phyloP scores from a whole-genome alignment of 805 yeast genomes.

The Millerozyma acaciae region DNA sequence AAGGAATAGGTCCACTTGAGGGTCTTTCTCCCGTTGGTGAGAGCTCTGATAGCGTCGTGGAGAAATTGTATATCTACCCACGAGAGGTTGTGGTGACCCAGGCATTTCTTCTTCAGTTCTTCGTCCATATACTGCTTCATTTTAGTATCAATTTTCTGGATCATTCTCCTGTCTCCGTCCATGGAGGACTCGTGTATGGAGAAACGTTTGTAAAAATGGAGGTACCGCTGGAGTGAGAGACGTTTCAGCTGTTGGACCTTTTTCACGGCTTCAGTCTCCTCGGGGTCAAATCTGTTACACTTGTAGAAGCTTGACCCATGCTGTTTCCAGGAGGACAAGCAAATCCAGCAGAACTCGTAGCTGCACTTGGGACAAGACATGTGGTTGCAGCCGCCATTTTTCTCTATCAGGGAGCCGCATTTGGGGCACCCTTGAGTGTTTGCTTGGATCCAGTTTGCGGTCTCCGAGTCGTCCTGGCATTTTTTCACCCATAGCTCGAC shows the following conservation, averaged over 20 bases:
- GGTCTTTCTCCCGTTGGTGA: conserved; percentile 67
- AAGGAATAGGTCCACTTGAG: conserved; percentile 90
- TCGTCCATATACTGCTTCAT: conserved; percentile 64
- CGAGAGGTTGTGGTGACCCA: conserved; percentile 35
- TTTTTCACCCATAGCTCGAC: conserved; percentile 71
- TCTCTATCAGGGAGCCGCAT: conserved; percentile 77
- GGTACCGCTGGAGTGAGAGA: conserved; percentile 56
- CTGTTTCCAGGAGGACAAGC: conserved; percentile 67
- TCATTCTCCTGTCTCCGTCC: conserved; percentile 62
- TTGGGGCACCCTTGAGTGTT: conserved; percentile 86
- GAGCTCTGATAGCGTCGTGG: conserved; percentile 61
- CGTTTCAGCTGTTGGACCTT: conserved; percentile 42
- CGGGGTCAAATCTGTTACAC: conserved; percentile 52
- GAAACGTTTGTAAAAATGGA: conserved; percentile 72
- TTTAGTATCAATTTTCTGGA: conserved; percentile 57
- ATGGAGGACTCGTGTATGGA: conserved; percentile 74
- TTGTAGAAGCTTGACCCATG: conserved; percentile 65
- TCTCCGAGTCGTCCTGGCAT: conserved; percentile 83
- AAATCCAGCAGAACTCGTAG: conserved; percentile 91
- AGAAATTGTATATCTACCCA: conserved; percentile 89
- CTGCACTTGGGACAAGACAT: conserved; percentile 82
- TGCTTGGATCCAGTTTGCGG: conserved; percentile 79
- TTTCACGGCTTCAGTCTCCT: conserved; percentile 39
- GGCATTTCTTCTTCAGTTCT: conserved; percentile 33
- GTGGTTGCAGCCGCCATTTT: conserved; percentile 96